Percentiles rank a stretch among this genome's conserved stretches.
Conservation (phyloP, 306 rosid genomes). For the Hippophae rhamnoides region DNA sequence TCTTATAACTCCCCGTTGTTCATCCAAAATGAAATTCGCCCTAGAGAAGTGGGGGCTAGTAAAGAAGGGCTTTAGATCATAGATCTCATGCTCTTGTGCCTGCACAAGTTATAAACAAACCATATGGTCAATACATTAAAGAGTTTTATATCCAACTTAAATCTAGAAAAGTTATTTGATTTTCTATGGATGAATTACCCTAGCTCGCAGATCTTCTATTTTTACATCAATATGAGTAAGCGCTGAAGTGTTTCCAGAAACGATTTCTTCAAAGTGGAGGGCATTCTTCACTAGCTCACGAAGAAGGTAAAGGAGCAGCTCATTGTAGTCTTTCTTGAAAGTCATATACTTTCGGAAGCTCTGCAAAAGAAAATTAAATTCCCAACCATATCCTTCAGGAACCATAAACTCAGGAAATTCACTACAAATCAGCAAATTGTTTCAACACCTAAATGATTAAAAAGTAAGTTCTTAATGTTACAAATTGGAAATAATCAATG, state of each 20-base stretch:
- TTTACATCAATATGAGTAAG: conserved; percentile 56
- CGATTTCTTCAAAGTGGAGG: conserved; percentile 67
- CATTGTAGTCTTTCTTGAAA: conserved; percentile 86
- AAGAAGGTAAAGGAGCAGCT: conserved; percentile 61
- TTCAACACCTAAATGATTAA: too few species aligned
- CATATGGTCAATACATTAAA: conserved; percentile 2
- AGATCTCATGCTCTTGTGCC: conserved; percentile 92
- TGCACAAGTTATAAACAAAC: conserved; percentile 30
- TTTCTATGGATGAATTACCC: conserved; percentile 32
- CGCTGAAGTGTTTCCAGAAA: conserved; percentile 52
- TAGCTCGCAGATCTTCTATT: conserved; percentile 59
- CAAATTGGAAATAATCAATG: neutral
- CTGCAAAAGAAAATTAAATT: conserved; percentile 33
- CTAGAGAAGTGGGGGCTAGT: conserved; percentile 50
- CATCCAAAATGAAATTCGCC: conserved; percentile 60
- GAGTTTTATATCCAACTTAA: conserved; percentile 6
- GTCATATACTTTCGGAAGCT: conserved; percentile 86
- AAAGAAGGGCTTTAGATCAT: conserved; percentile 82
- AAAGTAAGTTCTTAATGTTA: too few species aligned
- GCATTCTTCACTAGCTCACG: conserved; percentile 80
- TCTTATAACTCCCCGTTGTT: conserved; percentile 54
- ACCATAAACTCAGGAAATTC: neutral
- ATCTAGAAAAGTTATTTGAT: neutral
- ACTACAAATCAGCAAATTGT: neutral
- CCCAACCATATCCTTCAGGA: neutral